Conservation (phyloP, 768 basidiomycete genomes). For the Trametes elegans region DNA sequence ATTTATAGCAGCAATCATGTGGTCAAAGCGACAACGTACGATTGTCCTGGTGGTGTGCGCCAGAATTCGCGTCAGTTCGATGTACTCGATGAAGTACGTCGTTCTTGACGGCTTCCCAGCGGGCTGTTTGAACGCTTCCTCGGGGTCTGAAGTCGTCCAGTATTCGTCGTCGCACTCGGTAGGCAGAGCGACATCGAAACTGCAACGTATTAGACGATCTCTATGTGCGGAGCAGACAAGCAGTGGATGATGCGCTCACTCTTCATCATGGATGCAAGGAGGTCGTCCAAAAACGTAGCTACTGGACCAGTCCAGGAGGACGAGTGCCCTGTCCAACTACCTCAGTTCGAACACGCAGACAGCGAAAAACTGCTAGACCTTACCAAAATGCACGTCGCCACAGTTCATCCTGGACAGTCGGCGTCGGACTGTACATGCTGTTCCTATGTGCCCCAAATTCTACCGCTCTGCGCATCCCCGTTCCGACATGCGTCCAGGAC, state of each 20-base stretch:
- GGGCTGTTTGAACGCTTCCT: slow-evolving; percentile 61
- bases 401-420: slow-evolving; percentile 59
- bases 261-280: slow-evolving; percentile 66
- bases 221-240: background rate
- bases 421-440: slow-evolving; percentile 47
- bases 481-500: slow-evolving; percentile 32
- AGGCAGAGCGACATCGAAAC: slow-evolving; percentile 62
- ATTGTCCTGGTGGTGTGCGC: slow-evolving; percentile 53
- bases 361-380: background rate
- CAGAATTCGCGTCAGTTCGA: slow-evolving; percentile 60
- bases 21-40: background rate
- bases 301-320: slow-evolving; percentile 40
- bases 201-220: slow-evolving; percentile 27
- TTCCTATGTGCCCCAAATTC: slow-evolving; percentile 77
- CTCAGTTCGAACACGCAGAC: background rate
- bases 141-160: slow-evolving; percentile 59
- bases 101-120: slow-evolving; percentile 51
- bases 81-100: slow-evolving; percentile 52
- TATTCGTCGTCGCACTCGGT: slow-evolving; percentile 74
- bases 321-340: slow-evolving; percentile 38
- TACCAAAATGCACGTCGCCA: slow-evolving; percentile 83
- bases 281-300: slow-evolving; percentile 58
- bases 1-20: background rate
- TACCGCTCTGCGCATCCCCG: slow-evolving; percentile 46
- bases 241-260: slow-evolving; percentile 39